phyloP scores from a whole-genome alignment of 2,329 filamentous ascomycete genomes.

The Penicillium sp. region DNA sequence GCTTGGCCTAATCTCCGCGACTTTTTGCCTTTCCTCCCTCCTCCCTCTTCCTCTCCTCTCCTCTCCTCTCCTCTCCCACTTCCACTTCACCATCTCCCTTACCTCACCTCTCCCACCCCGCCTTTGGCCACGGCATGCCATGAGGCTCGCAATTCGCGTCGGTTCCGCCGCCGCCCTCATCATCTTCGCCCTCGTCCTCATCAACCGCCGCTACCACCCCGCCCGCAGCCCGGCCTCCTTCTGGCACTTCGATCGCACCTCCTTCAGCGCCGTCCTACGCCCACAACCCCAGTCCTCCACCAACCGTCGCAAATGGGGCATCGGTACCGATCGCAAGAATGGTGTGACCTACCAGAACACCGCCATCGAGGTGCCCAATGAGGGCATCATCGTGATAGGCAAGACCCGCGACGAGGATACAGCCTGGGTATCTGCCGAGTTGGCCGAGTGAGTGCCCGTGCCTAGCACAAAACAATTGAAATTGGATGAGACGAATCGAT shows the following conservation, averaged over 20 bases:
- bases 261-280: constrained; percentile 18
- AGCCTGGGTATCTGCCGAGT: constrained; percentile 49
- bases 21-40: neutral
- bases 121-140: constrained; percentile 22
- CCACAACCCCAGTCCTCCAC: constrained; percentile 7
- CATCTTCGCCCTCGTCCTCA: constrained; percentile 32
- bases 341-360: constrained; percentile 31
- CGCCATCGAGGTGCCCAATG: constrained; percentile 37
- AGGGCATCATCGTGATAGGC: constrained; percentile 51
- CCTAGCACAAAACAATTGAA: too few species aligned
- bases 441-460: constrained; percentile 46
- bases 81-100: neutral
- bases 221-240: constrained; percentile 27
- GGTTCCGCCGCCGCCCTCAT: constrained; percentile 37
- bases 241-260: constrained; percentile 33
- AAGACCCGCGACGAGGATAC: constrained; percentile 49
- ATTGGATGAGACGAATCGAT: neutral
- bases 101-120: constrained; percentile 4
- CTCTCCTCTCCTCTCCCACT: neutral
- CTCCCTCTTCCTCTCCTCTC: constrained; percentile 2
- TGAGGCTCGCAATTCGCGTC: constrained; percentile 32
- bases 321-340: constrained; percentile 18
- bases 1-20: too few species aligned
- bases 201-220: constrained; percentile 30
- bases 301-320: constrained; percentile 26